These are phyloP conservation scores for Daldinia loculata DNA, from an alignment of 495 filamentous ascomycete genomes.

Conservation along the genomic window DNA sequence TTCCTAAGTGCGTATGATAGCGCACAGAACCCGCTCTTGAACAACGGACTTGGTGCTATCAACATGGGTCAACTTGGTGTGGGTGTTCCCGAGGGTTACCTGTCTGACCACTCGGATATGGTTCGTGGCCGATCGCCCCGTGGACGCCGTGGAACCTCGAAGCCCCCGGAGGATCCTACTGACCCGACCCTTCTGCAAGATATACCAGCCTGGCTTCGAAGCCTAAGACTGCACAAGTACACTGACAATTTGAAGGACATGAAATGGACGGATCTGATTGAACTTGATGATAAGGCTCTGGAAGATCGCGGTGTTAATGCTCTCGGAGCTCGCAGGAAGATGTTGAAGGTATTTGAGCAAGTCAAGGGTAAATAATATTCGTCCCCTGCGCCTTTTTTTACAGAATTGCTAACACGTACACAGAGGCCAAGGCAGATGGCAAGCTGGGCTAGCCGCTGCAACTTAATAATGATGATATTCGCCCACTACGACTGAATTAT, in stretches of 20 bases:
- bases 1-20: conserved; percentile 91
- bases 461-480: conserved; percentile 30
- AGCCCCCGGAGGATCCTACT: conserved; percentile 97
- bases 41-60: conserved; percentile 74
- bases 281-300: conserved; percentile 91
- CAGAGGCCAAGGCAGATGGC: conserved; percentile 69
- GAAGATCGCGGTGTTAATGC: conserved; percentile 96
- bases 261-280: conserved; percentile 93
- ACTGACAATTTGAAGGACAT: conserved; percentile 97
- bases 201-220: conserved; percentile 95
- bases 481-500: conserved; percentile 10
- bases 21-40: conserved; percentile 70
- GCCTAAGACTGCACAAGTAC: conserved; percentile 95
- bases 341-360: conserved; percentile 99
- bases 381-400: not conserved
- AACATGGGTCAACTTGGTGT: conserved; percentile 79
- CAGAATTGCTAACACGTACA: conserved; percentile 38
- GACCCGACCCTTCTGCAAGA: conserved; percentile 91
- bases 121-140: conserved; percentile 89
- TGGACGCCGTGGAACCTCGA: conserved; percentile 91
- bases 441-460: conserved; percentile 59
- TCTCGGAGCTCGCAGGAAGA: conserved; percentile 92
- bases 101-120: conserved; percentile 93
- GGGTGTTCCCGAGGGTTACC: conserved; percentile 79
- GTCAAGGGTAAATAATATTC: conserved; percentile 68